Evolutionary conservation across 2,329 filamentous ascomycete species (phyloP), one percentile per base, ranked within the genome.

Genomic region (Grosmannia penicillata): DNA sequence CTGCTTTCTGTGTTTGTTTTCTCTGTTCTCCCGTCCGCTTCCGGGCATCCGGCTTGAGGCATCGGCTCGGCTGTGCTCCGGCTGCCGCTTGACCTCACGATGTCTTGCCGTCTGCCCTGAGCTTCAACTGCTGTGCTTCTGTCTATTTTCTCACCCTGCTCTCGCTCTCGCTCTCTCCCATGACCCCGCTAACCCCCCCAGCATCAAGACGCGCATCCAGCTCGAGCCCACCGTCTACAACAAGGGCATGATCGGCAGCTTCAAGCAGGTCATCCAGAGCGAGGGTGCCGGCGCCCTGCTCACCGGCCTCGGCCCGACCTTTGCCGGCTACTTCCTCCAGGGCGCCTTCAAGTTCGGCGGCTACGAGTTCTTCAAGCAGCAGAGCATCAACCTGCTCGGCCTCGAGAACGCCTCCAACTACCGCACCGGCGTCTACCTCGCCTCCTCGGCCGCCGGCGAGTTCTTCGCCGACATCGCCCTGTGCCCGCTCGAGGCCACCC

Each of bases 341-440:
- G 82, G 82, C 56, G 78, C 80, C 52, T 78, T 86, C 75, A 87
- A 87, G 68, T 87, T 87, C 61, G 82, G 82, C 60, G 82, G 82
- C 56, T 87, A 87, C 62, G 82, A 87, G 66, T 76, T 86, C 64
- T 86, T 87, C 78, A 87, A 87, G 75, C 74, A 84, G 67, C 78
- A 84, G 62, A 70, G 67, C 53, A 85, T 87, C 64, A 77, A 80
- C 67, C 47, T 67, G 46, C 61, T 86, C 51, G 82, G 82, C 53
- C 75, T 76, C 54, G 78, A 82, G 59, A 72, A 62, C 45, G 78
- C 78, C 50, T 66, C 68, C 52, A 70, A 79, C 58, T 81, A 83
- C 72, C 69, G 78, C 50, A 82, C 76, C 38, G 72, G 72, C 46
- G 74, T 83, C 59, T 83, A 83, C 69, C 71, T 82, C 48, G 77